Percentiles rank a stretch among this genome's conserved stretches.
Evolutionary conservation across 768 basidiomycete species (phyloP).

Genomic region (Calocybe indica): DNA sequence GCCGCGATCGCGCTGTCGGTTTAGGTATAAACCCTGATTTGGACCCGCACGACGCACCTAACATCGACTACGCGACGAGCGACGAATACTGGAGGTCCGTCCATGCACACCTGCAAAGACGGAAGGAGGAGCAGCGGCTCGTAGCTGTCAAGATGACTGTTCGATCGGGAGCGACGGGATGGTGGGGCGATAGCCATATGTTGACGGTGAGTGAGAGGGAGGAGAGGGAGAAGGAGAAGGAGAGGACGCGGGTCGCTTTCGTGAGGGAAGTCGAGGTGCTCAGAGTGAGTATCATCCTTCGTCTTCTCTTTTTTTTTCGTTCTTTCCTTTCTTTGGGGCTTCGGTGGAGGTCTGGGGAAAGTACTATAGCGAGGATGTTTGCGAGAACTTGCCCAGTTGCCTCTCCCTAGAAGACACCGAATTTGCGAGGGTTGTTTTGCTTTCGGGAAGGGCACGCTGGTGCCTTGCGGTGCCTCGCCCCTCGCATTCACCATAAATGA

Average conservation of each 20-base stretch:
- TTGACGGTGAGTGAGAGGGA: conserved; percentile 52
- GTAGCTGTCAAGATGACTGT: conserved; percentile 47
- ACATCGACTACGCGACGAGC: too few species aligned
- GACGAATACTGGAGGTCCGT: too few species aligned
- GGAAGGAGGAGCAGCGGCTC: conserved; percentile 16
- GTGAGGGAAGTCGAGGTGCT: conserved; percentile 81
- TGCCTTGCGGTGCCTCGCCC: too few species aligned
- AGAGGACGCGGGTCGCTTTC: conserved; percentile 72
- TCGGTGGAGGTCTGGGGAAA: background rate
- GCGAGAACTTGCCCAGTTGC: background rate
- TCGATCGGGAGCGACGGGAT: conserved; percentile 20
- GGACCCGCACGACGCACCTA: too few species aligned
- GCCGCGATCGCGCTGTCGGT: too few species aligned
- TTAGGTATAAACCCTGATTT: too few species aligned
- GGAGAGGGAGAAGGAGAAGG: conserved; percentile 45
- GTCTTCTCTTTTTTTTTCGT: background rate
- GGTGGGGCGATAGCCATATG: conserved; percentile 27
- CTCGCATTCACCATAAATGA: too few species aligned
- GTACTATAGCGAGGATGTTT: background rate
- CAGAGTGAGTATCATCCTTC: conserved; percentile 40
- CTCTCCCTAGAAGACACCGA: background rate
- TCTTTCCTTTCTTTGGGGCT: background rate
- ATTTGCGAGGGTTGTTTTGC: too few species aligned
- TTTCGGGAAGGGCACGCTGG: too few species aligned
- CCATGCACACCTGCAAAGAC: too few species aligned